Evolutionary conservation across 1,284 basidiomycete genomes (phyloP), one percentile per base, ranked within the genome.

Genomic region (Volvariella surrecta): DNA sequence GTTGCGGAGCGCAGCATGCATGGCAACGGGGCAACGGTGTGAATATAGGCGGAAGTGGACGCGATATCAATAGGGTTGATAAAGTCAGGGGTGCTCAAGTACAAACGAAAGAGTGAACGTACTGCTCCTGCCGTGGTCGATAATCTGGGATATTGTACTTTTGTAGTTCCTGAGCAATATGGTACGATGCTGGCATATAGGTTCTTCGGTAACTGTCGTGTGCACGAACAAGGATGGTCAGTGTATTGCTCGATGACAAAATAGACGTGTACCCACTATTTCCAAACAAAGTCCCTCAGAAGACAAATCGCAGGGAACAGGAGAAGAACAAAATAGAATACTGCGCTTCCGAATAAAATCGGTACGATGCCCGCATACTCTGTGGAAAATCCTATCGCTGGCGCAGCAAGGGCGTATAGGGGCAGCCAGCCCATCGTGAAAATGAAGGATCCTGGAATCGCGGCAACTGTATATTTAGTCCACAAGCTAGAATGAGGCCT

Each of bases 131-230:
- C 45, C 95, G 75, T 1, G 96, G 96, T 35, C 96, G 74, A 60
- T 98, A 97, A 59, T 99, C 96, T 7, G 93, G 92, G 48, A 97
- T 83, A 60, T 97, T 96, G 70, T 96, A 97, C 67, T 97, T 97
- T 64, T 94, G 91, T 15, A 90, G 69, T 63, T 99, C 96, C 59
- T 99, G 95, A 0, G 95, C 93, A 51, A 99, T 92, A 61, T 99
- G 95, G 62, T 98, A 98, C 13, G 92, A 83, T 39, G 82, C 74
- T 1, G 96, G 96, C 49, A 68, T 66, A 63, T 97, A 98, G 21
- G 95, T 95, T 50, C 95, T 74, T 50, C 83, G 81, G 60, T 95
- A 96, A 60, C 89, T 93, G 56, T 8, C 47, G 39, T 47, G 21
- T 22, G 32, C 16, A 39, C 18, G 20, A 39, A 28, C 11, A 6